Base-by-base conservation (phyloP, 2,329 filamentous ascomycete genomes). In the Ilyonectria destructans region DNA sequence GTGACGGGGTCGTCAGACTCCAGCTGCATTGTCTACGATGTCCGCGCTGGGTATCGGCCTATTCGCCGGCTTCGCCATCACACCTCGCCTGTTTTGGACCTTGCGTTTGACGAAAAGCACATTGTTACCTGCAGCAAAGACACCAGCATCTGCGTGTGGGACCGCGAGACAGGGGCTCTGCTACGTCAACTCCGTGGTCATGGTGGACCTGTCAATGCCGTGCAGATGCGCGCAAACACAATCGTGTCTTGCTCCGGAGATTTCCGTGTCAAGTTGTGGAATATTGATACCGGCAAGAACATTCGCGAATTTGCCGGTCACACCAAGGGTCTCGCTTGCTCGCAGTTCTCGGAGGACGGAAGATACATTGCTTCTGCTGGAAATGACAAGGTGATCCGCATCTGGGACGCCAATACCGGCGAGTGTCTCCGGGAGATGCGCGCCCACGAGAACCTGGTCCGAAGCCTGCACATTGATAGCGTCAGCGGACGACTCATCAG, bases 121-220 rank as follows among this genome's bases (percentile, higher is more conserved):
- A 98, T 99, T 76, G 92, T 98, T 58, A 98, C 96, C 6, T 99
- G 96, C 85, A 97, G 94, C 79, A 99, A 99, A 82, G 96, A 99
- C 82, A 91, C 92, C 46, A 95, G 89, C 70, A 97, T 99, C 78
- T 97, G 95, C 78, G 91, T 99, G 26, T 98, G 96, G 96, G 93
- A 97, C 77, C 93, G 96, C 52, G 84, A 89, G 62, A 96, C 93
- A 0, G 93, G 94, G 40, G 83, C 85, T 10, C 86, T 97, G 54
- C 82, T 97, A 55, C 93, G 93, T 76, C 92, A 93, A 76, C 88
- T 99, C 56, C 88, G 89, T 40, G 96, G 96, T 8, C 96, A 99
- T 81, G 87, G 90, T 2, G 96, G 96, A 0, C 96, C 96, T 1
- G 96, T 99, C 73, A 99, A 99, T 78, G 95, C 96, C 1, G 95